Percentiles rank a stretch among this genome's conserved stretches.
Evolutionary conservation across 1,284 basidiomycete species (phyloP).

Genomic region (Papiliotrema nemorosa): DNA sequence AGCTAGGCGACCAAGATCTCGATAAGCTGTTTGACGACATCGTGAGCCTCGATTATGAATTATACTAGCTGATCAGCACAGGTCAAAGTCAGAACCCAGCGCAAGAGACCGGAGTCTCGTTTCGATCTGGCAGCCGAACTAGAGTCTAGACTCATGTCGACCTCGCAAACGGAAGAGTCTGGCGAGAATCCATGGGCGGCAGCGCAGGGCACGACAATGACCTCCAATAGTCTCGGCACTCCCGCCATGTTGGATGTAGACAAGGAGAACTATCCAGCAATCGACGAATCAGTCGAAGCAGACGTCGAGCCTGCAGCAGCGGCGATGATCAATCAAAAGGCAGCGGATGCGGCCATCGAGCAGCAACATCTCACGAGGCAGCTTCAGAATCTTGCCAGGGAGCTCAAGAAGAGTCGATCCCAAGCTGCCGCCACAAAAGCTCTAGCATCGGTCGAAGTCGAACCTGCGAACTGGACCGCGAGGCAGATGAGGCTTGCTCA

Average conservation of each 20-base stretch:
- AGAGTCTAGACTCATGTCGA: conserved; percentile 27
- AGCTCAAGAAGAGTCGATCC: conserved; percentile 76
- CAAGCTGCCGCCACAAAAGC: conserved; percentile 69
- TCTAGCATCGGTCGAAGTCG: conserved; percentile 59
- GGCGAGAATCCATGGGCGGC: conserved; percentile 58
- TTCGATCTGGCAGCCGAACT: conserved; percentile 32
- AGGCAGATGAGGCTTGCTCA: conserved; percentile 73
- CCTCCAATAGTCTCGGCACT: conserved; percentile 23
- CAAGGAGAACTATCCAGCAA: conserved; percentile 2
- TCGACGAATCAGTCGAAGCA: conserved; percentile 17
- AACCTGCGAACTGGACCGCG: conserved; percentile 75
- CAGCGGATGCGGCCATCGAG: conserved; percentile 78
- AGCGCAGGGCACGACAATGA: conserved; percentile 47
- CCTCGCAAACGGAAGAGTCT: conserved; percentile 35
- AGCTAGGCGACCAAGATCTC: conserved; percentile 84
- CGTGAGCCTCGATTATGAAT: conserved; percentile 12
- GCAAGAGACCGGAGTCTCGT: conserved; percentile 55
- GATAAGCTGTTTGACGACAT: conserved; percentile 80
- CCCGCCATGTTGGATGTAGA: conserved; percentile 19
- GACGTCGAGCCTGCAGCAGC: conserved; percentile 4
- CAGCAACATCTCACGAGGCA: conserved; percentile 89
- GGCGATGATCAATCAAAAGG: conserved; percentile 43
- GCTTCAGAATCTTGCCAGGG: conserved; percentile 69
- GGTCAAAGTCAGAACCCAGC: conserved; percentile 84
- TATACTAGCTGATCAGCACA: conserved; percentile 8